Conservation (phyloP, 2,329 filamentous ascomycete genomes). For the Penicillium glabrum region DNA sequence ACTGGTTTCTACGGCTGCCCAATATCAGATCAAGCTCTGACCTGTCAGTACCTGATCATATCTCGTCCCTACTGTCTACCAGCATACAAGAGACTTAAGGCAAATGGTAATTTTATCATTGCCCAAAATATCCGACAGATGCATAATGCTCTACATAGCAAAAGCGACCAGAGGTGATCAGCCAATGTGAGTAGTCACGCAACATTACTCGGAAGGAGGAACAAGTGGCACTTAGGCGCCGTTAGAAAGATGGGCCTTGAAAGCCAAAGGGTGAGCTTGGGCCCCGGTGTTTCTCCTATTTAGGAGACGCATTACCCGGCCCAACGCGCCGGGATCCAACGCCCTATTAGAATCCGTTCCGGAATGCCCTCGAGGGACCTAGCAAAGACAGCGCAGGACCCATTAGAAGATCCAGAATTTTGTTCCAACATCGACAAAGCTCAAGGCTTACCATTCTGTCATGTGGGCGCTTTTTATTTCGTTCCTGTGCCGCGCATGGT, state of each 20-base stretch:
- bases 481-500: background rate
- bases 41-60: background rate
- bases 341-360: conserved; percentile 8
- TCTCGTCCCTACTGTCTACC: background rate
- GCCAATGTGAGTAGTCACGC: background rate
- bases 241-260: background rate
- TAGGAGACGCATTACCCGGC: conserved; percentile 6
- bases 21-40: background rate
- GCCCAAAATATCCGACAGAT: background rate
- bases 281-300: conserved; percentile 1
- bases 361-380: conserved; percentile 4
- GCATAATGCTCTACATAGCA: background rate
- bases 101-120: background rate
- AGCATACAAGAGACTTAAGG: background rate
- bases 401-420: background rate
- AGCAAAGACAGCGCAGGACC: background rate
- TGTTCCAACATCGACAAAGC: background rate
- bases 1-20: background rate
- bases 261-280: background rate
- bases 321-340: conserved; percentile 5
- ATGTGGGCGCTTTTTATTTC: background rate
- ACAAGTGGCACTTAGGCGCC: background rate
- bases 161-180: background rate
- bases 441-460: background rate
- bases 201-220: background rate